Evolutionary conservation across 1,139 yeast species (phyloP).

Genomic region (Saccharomyces hybrid): DNA sequence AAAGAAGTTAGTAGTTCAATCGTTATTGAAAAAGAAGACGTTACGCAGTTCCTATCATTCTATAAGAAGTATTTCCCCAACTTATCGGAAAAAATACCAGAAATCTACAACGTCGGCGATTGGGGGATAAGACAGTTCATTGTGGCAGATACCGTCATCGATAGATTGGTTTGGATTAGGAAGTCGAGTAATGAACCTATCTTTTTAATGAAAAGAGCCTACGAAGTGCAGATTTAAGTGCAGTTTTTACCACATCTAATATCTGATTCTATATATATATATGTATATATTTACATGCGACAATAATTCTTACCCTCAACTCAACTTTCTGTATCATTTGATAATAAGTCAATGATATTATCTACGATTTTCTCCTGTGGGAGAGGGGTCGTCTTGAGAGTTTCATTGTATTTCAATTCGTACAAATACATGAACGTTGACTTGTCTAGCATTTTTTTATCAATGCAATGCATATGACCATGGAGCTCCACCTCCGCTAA

Average conservation of each 20-base stretch:
- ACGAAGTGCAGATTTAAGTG: background rate
- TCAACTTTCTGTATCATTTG: background rate
- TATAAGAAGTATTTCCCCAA: constrained; percentile 52
- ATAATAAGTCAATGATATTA: background rate
- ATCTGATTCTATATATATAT: background rate
- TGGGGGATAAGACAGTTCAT: constrained; percentile 59
- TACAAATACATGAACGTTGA: constrained; percentile 18
- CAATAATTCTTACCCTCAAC: background rate
- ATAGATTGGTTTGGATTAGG: constrained; percentile 51
- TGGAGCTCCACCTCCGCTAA: constrained; percentile 11
- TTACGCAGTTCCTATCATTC: constrained; percentile 46
- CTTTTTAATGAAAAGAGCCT: constrained; percentile 22
- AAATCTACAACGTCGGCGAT: constrained; percentile 49
- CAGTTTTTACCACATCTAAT: background rate
- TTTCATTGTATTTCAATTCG: constrained; percentile 5
- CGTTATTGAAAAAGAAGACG: constrained; percentile 43
- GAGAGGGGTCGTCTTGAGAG: constrained; percentile 5
- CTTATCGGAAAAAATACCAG: constrained; percentile 49
- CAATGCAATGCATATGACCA: constrained; percentile 12
- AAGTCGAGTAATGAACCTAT: constrained; percentile 55
- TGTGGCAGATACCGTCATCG: constrained; percentile 54
- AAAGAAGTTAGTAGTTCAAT: constrained; percentile 35
- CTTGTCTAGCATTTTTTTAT: constrained; percentile 15
- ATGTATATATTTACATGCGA: background rate
- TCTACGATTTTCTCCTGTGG: constrained; percentile 1